Base-by-base conservation (phyloP, 2,329 filamentous ascomycete genomes). In the Bisporella sp. region DNA sequence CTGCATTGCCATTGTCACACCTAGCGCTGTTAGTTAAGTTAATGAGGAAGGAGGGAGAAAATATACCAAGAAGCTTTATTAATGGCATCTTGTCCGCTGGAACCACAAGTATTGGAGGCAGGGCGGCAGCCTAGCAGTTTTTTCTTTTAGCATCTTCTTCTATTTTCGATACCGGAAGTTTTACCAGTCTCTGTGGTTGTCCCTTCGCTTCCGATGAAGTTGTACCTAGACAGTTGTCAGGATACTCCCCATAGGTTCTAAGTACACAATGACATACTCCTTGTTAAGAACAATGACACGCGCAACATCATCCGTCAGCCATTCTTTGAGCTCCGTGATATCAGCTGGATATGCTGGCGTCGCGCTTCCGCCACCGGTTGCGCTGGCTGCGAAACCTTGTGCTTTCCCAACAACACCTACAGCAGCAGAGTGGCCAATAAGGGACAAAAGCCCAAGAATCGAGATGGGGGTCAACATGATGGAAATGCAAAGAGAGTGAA, bases 241-340 rank as follows among this genome's bases (percentile, higher is more conserved):
- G 3, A 21, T 21, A 21, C 21, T 21, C 3, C 21, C 21, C 21
- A 21, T 21, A 21, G 21, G 21, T 21, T 21, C 21, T 21, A 21
- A 21, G 21, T 21, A 21, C 21, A 21, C 21, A 39, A 39, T 3
- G 3, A 51, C 50, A 49, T 32, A 56, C 44, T 71, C 72, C 61
- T 79, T 77, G 62, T 74, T 71, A 31, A 85, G 69, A 50, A 84
- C 71, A 58, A 85, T 83, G 52, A 77, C 74, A 21, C 78, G 75
- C 8, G 81, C 59, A 11, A 69, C 63, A 49, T 65, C 67, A 63
- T 82, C 78, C 6, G 71, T 70, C 5, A 85, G 74, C 68, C 82
- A 84, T 39, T 69, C 73, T 63, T 77, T 74, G 46, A 84, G 74
- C 72, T 85, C 71, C 28, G 68, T 70, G 37, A 67, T 78, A 46